phyloP scores from a whole-genome alignment of 176 grass and related monocot genomes.

The Carex parvula region DNA sequence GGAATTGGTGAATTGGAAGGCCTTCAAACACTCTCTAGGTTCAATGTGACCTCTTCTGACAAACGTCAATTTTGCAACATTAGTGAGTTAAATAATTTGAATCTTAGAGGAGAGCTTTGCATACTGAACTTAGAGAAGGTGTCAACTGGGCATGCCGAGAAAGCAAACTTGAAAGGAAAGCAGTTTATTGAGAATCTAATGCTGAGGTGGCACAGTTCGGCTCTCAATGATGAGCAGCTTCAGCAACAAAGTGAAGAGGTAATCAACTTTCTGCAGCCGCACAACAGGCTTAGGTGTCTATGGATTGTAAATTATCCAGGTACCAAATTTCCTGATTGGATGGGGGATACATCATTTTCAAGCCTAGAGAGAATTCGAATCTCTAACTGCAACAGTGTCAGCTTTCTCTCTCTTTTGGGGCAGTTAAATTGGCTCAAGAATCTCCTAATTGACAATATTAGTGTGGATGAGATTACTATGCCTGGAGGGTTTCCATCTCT shows the following conservation, averaged over 20 bases:
- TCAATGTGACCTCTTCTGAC: conserved; percentile 25
- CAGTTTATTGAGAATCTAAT: conserved; percentile 42
- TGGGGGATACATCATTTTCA: conserved; percentile 21
- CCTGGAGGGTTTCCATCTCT: conserved; percentile 29
- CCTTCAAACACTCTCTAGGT: conserved; percentile 39
- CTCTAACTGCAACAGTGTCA: conserved; percentile 22
- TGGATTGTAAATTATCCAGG: conserved; percentile 48
- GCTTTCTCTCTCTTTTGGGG: conserved; percentile 15
- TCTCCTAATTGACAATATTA: conserved; percentile 24
- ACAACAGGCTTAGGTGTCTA: conserved; percentile 29
- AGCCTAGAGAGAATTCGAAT: conserved; percentile 38
- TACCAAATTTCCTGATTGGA: conserved; percentile 42
- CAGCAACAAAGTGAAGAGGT: not conserved
- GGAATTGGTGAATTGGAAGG: conserved; percentile 20
- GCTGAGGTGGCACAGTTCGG: conserved; percentile 36
- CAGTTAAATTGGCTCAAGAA: conserved; percentile 30
- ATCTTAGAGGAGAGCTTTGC: conserved; percentile 60
- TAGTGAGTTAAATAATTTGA: conserved; percentile 38
- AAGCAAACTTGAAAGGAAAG: conserved; percentile 40
- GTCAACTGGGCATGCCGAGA: not conserved
- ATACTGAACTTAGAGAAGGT: conserved; percentile 44
- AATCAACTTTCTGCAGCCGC: conserved; percentile 25
- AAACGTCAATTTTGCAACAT: conserved; percentile 29
- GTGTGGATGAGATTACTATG: not conserved
- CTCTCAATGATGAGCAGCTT: not conserved